Conservation (phyloP, 352 stramenopile genomes). For the Phytophthora chlamydospora region DNA sequence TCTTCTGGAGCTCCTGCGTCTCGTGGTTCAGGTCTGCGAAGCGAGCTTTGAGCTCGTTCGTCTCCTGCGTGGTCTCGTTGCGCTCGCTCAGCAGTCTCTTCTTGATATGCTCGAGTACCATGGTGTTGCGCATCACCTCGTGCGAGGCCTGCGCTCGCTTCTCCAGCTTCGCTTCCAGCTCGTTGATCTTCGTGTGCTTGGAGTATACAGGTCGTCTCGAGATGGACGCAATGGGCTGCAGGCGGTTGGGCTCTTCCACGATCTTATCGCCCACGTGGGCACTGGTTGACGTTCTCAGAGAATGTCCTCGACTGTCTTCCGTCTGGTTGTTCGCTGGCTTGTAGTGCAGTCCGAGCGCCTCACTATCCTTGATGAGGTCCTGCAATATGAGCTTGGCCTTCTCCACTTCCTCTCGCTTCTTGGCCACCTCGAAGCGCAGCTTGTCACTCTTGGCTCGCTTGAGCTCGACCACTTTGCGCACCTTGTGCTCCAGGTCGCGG, state of each 20-base stretch:
- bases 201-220: slow-evolving; percentile 82
- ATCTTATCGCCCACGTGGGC: slow-evolving; percentile 20
- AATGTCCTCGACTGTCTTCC: slow-evolving; percentile 18
- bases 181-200: slow-evolving; percentile 85
- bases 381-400: slow-evolving; percentile 68
- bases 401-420: slow-evolving; percentile 74
- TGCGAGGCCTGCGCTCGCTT: slow-evolving; percentile 62
- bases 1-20: slow-evolving; percentile 80
- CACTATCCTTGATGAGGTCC: slow-evolving; percentile 80
- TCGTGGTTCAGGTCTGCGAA: slow-evolving; percentile 67
- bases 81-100: slow-evolving; percentile 69
- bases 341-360: slow-evolving; percentile 71
- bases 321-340: slow-evolving; percentile 31
- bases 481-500: slow-evolving; percentile 72
- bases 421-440: slow-evolving; percentile 64
- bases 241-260: slow-evolving; percentile 53
- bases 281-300: not conserved
- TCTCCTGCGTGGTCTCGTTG: slow-evolving; percentile 50
- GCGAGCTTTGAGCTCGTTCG: slow-evolving; percentile 67
- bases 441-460: slow-evolving; percentile 83
- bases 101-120: slow-evolving; percentile 86
- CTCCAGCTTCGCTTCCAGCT: slow-evolving; percentile 72
- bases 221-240: slow-evolving; percentile 78
- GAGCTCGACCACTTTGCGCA: slow-evolving; percentile 80
- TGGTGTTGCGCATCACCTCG: slow-evolving; percentile 61